A percentile compares a stretch with the other conserved stretches of the same genome.
Conservation (phyloP, 441 rosid genomes). For the Eruca vesicaria region DNA sequence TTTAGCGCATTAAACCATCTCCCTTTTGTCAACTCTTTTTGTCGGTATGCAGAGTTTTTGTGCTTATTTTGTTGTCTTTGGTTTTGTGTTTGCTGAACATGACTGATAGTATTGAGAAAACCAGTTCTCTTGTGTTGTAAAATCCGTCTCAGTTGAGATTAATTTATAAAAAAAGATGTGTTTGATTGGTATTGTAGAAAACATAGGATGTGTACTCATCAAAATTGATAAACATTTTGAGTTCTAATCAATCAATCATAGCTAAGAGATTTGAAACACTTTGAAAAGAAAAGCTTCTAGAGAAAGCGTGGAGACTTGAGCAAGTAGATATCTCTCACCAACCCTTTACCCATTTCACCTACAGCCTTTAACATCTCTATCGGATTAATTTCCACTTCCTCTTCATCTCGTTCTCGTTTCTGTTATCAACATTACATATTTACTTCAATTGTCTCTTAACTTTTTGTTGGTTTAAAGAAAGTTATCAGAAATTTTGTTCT, state of each 20-base stretch:
- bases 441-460: neutral
- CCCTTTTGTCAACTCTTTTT: neutral
- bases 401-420: conserved; percentile 73
- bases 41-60: neutral
- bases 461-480: conserved; percentile 6
- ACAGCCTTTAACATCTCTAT: conserved; percentile 50
- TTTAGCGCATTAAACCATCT: neutral
- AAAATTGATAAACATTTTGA: neutral
- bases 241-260: neutral
- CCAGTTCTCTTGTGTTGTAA: conserved; percentile 21
- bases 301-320: conserved; percentile 58
- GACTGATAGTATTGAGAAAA: neutral
- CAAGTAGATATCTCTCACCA: conserved; percentile 65
- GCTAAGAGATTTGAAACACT: neutral
- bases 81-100: conserved; percentile 4
- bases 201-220: neutral
- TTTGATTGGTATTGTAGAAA: neutral
- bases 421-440: conserved; percentile 31
- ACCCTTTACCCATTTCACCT: conserved; percentile 84
- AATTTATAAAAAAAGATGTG: neutral
- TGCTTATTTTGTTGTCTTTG: neutral
- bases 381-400: conserved; percentile 40
- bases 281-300: neutral
- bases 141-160: neutral
- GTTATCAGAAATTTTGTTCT: neutral